Evolutionary conservation across 1,139 yeast genomes (phyloP).

Genomic region (Pneumocystis jirovecii): DNA sequence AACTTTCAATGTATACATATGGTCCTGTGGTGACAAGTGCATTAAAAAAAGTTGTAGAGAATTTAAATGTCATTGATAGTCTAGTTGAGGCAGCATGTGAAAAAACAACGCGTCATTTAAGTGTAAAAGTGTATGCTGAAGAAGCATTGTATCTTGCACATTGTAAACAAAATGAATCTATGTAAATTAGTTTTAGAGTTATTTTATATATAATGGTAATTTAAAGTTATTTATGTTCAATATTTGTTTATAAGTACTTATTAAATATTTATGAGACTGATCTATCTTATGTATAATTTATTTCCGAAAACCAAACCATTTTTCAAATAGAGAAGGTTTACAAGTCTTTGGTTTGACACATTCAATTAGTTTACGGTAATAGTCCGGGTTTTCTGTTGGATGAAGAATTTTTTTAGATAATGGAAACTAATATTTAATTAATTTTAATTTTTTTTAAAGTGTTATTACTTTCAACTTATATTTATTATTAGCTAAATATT

Average conservation of each 20-base stretch:
- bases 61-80: conserved; percentile 53
- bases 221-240: conserved; percentile 20
- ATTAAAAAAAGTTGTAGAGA: conserved; percentile 61
- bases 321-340: conserved; percentile 9
- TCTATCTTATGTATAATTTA: neutral
- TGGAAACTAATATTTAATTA: conserved; percentile 11
- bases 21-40: conserved; percentile 42
- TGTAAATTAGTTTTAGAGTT: conserved; percentile 8
- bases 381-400: conserved; percentile 67
- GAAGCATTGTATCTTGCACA: conserved; percentile 87
- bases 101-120: conserved; percentile 34
- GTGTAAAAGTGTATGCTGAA: conserved; percentile 70
- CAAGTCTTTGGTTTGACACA: conserved; percentile 40
- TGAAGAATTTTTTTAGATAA: conserved; percentile 39
- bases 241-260: conserved; percentile 42
- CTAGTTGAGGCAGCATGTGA: conserved; percentile 66
- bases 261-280: conserved; percentile 29
- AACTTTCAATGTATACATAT: conserved; percentile 46
- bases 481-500: conserved; percentile 2
- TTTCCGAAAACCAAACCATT: neutral
- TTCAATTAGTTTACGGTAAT: conserved; percentile 46
- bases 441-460: neutral
- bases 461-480: conserved; percentile 6
- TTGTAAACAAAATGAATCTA: neutral
- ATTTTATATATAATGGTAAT: neutral